Base-by-base conservation (phyloP, 192 early-diverging fungal species). In the Entomortierella parvispora region DNA sequence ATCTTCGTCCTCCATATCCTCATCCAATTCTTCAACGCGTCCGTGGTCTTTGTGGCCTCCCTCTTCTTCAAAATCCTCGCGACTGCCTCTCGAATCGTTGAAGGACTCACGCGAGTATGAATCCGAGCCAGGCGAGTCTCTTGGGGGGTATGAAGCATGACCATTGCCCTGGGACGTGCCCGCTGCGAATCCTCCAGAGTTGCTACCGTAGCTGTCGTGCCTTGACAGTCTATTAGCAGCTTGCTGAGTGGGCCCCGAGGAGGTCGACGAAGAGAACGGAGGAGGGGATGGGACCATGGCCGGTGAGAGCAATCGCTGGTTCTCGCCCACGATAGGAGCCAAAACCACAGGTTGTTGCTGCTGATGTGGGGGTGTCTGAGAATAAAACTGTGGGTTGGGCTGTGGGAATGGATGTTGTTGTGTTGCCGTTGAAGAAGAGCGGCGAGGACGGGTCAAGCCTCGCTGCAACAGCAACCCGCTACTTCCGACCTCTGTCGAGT, bases 101-200 rank as follows among this genome's bases (percentile, higher is more conserved):
- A 52, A 51, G 11, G 72, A 66, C 25, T 66, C 53, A 12, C 64
- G 23, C n/a, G 53, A 77, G 37, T 63, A 67, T 18, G 72, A 68
- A 28, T 77, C 72, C 34, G 72, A 68, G 22, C 72, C 64, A 37
- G 71, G 71, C 1, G 71, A 75, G 15, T 75, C 71, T 25, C 71
- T 45, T n/a, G 33, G 64, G 6, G 47, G 46, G 42, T 58, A n/a
- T 12, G 20, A 18, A n/a, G 28, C 29, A 28, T 52, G 22, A 22
- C 51, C 51, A 26, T 17, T 17, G 9, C 54, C 54, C 26, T 56
- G 26, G 10, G 8, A 9, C 8, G 14, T 56, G 17, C 17, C n/a
- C 18, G 26, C 0, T 18, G 31, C 47, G 11, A 57, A 32, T 17
- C 25, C 33, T 9, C 31, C 56, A 22, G 20, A 32, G 22, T 57